Evolutionary conservation across 106 monocot genomes (phyloP).

Genomic region (Dactylorhiza incarnata): DNA sequence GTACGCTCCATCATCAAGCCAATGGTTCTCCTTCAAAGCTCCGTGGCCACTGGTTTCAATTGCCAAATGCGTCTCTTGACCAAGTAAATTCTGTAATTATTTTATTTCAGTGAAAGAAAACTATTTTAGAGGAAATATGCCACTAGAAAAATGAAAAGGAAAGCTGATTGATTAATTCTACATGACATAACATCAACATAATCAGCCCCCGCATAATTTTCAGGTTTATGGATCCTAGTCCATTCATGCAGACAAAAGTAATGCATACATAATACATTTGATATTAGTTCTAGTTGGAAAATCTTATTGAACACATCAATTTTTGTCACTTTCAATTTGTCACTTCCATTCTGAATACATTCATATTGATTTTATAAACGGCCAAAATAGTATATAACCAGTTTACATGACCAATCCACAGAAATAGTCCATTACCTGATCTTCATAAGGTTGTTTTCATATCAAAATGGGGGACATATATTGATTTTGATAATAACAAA

Average conservation of each 20-base stretch:
- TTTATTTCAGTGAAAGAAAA: conserved; percentile 4
- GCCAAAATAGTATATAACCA: too few relatives aligned
- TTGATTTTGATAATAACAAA: too few relatives aligned
- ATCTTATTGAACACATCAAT: too few relatives aligned
- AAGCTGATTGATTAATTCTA: background rate
- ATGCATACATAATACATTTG: too few relatives aligned
- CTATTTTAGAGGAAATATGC: background rate
- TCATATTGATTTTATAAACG: too few relatives aligned
- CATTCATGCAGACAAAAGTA: background rate
- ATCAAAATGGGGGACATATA: too few relatives aligned
- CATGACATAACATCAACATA: conserved; percentile 1
- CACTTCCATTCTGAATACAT: too few relatives aligned
- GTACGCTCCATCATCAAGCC: conserved; percentile 99
- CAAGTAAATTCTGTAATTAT: conserved; percentile 70
- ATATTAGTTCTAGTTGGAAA: too few relatives aligned
- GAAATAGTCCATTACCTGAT: too few relatives aligned
- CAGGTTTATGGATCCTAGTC: background rate
- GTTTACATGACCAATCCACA: too few relatives aligned
- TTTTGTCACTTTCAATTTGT: too few relatives aligned
- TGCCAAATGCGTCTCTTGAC: conserved; percentile 90
- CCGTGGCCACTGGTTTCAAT: conserved; percentile 99
- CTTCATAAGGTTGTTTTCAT: too few relatives aligned
- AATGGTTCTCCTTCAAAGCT: conserved; percentile 88
- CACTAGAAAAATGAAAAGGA: background rate
- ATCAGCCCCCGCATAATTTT: background rate